These are phyloP conservation scores for Leccinellum rugosiceps DNA, from an alignment of 768 basidiomycete species.

Conservation along the genomic window DNA sequence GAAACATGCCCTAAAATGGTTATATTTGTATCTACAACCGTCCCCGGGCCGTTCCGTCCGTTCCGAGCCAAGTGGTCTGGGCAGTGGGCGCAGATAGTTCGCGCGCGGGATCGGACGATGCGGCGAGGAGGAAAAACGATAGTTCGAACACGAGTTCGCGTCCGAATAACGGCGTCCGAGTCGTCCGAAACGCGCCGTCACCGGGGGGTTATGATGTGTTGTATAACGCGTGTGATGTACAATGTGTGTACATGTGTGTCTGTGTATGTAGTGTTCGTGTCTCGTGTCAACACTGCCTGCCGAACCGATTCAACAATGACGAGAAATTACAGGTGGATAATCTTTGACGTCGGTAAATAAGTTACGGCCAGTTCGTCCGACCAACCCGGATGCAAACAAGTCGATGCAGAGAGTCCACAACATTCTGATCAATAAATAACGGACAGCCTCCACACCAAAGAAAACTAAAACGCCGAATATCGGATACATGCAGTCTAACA, in stretches of 20 bases:
- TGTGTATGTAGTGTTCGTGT: background rate
- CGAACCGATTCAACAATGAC: background rate
- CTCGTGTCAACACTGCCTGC: background rate
- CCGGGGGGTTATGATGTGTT: background rate
- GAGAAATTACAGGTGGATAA: conserved; percentile 13
- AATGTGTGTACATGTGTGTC: background rate
- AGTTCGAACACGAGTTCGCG: background rate
- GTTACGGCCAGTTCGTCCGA: background rate
- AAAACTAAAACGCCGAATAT: background rate
- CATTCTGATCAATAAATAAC: conserved; percentile 17
- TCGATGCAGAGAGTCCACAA: conserved; percentile 14
- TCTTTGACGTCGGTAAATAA: conserved; percentile 14
- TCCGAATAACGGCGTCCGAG: conserved; percentile 1
- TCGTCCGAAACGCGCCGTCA: background rate
- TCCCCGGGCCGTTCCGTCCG: background rate
- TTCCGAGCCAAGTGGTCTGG: background rate
- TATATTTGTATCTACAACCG: background rate
- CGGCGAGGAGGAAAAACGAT: background rate
- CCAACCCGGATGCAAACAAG: conserved; percentile 14
- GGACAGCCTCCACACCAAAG: background rate
- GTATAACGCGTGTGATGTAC: background rate
- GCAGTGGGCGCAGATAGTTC: background rate
- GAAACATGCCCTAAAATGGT: conserved; percentile 4
- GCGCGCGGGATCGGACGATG: background rate
- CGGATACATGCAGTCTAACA: conserved; percentile 17